These are phyloP conservation scores for Ascochyta viciae-villosae DNA, from an alignment of 2,329 filamentous ascomycete genomes.

Conservation along the genomic window DNA sequence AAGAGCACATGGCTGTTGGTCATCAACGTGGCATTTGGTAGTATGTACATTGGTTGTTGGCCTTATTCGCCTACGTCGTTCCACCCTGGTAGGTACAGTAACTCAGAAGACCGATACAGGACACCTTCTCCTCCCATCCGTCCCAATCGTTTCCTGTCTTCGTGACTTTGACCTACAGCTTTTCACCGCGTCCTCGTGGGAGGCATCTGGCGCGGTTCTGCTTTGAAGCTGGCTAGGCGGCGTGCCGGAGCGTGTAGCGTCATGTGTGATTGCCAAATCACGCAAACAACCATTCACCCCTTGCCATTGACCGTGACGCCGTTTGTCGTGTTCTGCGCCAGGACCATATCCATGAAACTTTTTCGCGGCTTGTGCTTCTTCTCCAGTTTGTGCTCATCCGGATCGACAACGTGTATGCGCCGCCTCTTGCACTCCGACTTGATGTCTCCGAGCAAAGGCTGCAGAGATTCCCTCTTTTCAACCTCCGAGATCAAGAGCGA, in stretches of 20 bases:
- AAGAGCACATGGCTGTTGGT: not conserved
- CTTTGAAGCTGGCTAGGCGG: not conserved
- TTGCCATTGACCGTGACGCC: slow-evolving; percentile 35
- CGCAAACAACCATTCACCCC: slow-evolving; percentile 18
- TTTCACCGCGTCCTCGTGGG: not conserved
- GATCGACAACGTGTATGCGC: slow-evolving; percentile 34
- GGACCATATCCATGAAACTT: slow-evolving; percentile 47
- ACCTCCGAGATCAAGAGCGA: slow-evolving; percentile 35
- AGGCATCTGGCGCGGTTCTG: not conserved
- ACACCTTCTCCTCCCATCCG: slow-evolving; percentile 20
- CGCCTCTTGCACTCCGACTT: slow-evolving; percentile 36
- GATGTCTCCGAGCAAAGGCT: slow-evolving; percentile 40
- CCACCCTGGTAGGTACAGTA: slow-evolving; percentile 3
- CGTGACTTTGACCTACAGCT: slow-evolving; percentile 5
- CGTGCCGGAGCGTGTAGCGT: not conserved
- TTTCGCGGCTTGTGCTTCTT: slow-evolving; percentile 44
- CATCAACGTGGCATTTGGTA: slow-evolving; percentile 3
- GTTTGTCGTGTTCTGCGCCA: slow-evolving; percentile 35
- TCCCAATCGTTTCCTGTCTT: slow-evolving; percentile 51
- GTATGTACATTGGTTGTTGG: slow-evolving; percentile 12
- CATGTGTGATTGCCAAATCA: not conserved
- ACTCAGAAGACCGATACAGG: slow-evolving; percentile 15
- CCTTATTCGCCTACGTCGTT: not conserved
- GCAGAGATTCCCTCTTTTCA: slow-evolving; percentile 39
- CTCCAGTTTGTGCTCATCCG: slow-evolving; percentile 19